Evolutionary conservation across 768 basidiomycete species (phyloP), one percentile per base, ranked within the genome.

Genomic region (Boletus vinaceobasis): DNA sequence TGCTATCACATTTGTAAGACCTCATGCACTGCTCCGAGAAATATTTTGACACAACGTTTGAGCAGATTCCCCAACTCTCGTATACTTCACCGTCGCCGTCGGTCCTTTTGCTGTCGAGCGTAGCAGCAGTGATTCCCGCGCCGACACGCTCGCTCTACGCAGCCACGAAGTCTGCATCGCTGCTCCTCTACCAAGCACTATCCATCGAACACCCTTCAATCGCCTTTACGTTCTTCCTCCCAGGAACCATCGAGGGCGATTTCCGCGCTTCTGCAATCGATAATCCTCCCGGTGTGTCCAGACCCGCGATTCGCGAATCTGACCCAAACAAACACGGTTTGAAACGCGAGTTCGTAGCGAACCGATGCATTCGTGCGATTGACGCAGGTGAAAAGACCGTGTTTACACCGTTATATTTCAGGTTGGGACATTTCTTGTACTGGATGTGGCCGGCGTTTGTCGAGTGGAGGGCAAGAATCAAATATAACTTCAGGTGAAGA

Each of bases 131-230:
- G 7, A 84, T 94, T 35, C 90, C 94, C 3, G 84, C 93, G 0
- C 94, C 94, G 1, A 93, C 90, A 1, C 86, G 94, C 7, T 74
- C 90, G 1, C 73, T 98, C 35, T 98, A 98, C 66, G 84, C 80
- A 0, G 83, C 92, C 4, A 90, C 88, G 10, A 97, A 98, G 69
- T 77, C 87, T 3, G 88, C 93, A 0, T 84, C 88, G 1, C 79
- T 90, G 29, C 58, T 86, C 6, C 83, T 94, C 52, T 93, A 85
- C 68, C 88, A 90, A 68, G 77, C 87, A 0, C 82, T 93, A 32
- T 75, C 90, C 5, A 88, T 92, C 55, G 92, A 93, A 60, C 86
- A 93, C 57, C 87, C 89, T 7, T 64, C 70, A 3, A 81, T 94
- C 60, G 43, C 71, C 0, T 92, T 91, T 69, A 77, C 84, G 0